phyloP scores from a whole-genome alignment of 1,284 basidiomycete genomes.

The Cerrena zonata region DNA sequence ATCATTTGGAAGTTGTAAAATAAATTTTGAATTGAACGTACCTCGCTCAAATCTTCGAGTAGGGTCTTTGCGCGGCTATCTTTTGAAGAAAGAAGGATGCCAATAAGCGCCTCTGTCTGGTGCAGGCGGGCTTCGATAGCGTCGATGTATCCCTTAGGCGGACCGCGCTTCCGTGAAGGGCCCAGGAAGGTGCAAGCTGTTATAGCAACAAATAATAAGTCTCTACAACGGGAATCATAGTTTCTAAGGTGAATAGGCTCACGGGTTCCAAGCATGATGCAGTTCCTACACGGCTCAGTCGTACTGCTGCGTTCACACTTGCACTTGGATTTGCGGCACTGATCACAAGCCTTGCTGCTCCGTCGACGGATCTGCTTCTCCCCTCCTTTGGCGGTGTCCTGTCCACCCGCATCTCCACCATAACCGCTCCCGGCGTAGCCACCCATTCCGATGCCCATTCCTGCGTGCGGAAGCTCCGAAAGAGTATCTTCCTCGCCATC shows the following conservation, averaged over 20 bases:
- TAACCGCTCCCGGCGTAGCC: conserved; percentile 16
- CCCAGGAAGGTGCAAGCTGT: conserved; percentile 77
- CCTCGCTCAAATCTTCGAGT: conserved; percentile 51
- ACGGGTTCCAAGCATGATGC: conserved; percentile 65
- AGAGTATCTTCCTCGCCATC: conserved; percentile 32
- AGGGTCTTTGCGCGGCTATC: conserved; percentile 61
- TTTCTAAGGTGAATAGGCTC: conserved; percentile 21
- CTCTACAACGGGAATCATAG: not conserved
- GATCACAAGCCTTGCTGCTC: conserved; percentile 76
- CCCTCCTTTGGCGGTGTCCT: conserved; percentile 22
- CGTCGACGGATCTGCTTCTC: conserved; percentile 54
- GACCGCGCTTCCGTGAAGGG: conserved; percentile 75
- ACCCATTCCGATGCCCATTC: conserved; percentile 15
- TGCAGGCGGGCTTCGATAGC: conserved; percentile 83
- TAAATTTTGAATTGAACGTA: conserved; percentile 15
- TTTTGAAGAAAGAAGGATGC: conserved; percentile 63
- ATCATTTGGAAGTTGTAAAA: not conserved
- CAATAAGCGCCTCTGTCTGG: conserved; percentile 79
- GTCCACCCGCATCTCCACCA: conserved; percentile 11
- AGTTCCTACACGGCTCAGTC: conserved; percentile 63
- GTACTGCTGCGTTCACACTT: conserved; percentile 61
- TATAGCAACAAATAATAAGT: conserved; percentile 1
- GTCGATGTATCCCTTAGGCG: conserved; percentile 86
- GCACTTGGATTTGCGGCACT: conserved; percentile 77
- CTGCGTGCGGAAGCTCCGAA: conserved; percentile 24